These are phyloP conservation scores for Starmerella bombicola DNA, from an alignment of 805 yeast genomes.

Conservation along the genomic window DNA sequence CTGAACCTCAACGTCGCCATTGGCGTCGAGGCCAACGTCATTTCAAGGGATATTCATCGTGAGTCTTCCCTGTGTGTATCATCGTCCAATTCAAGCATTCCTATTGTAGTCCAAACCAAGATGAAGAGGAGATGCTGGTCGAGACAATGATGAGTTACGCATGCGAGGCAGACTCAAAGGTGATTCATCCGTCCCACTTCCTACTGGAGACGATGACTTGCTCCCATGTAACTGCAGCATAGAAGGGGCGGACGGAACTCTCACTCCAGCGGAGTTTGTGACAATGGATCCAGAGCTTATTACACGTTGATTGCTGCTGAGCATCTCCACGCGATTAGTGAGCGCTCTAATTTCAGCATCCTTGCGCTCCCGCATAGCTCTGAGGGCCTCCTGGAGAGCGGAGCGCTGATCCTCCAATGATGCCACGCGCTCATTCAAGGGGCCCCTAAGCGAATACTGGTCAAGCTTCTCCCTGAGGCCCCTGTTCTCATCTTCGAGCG, in stretches of 20 bases:
- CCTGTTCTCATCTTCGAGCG: constrained; percentile 27
- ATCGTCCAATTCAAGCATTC: no score
- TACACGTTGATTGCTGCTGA: constrained; percentile 9
- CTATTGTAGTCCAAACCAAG: constrained; percentile 10
- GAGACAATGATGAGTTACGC: constrained; percentile 5
- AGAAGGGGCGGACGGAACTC: neutral
- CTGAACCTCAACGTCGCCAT: no score
- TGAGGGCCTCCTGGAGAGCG: constrained; percentile 31
- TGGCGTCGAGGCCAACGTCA: no score
- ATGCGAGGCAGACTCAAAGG: constrained; percentile 8
- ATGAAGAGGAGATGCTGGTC: constrained; percentile 13
- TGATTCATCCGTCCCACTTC: constrained; percentile 1
- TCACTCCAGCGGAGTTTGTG: neutral
- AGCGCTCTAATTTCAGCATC: constrained; percentile 28
- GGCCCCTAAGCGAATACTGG: constrained; percentile 26
- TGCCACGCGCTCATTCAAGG: constrained; percentile 28
- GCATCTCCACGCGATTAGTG: constrained; percentile 24
- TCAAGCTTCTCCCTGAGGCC: constrained; percentile 26
- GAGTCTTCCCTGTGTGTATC: no score
- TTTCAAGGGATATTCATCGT: no score
- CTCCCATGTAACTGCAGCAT: neutral
- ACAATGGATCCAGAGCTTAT: neutral
- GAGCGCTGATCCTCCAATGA: constrained; percentile 29
- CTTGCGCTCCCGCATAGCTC: constrained; percentile 32
- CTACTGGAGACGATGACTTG: neutral